Percentiles rank a stretch among this genome's conserved stretches.
phyloP scores from a whole-genome alignment of 345 rosid species.

The Camelina neglecta region DNA sequence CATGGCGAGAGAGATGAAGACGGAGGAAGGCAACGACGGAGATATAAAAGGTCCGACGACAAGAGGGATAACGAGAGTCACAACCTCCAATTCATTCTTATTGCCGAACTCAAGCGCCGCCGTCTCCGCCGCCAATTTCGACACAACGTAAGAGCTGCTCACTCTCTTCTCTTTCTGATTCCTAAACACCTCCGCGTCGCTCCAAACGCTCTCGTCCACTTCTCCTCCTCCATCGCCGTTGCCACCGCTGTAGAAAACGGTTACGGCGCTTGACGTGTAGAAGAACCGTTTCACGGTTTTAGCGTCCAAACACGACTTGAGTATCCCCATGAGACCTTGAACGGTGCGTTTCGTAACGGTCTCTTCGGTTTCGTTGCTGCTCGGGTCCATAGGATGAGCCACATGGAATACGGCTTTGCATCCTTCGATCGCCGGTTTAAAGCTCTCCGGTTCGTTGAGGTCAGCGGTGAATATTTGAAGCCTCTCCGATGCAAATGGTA shows the following conservation, averaged over 20 bases:
- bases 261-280: constrained; percentile 62
- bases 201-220: constrained; percentile 48
- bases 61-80: constrained; percentile 50
- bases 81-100: constrained; percentile 52
- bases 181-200: constrained; percentile 43
- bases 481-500: constrained; percentile 58
- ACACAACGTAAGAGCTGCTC: constrained; percentile 45
- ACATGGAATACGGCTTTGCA: constrained; percentile 67
- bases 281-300: constrained; percentile 64
- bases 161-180: constrained; percentile 38
- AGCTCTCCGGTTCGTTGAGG: constrained; percentile 55
- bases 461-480: constrained; percentile 62
- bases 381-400: constrained; percentile 56
- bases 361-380: constrained; percentile 52
- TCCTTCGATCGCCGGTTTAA: constrained; percentile 58
- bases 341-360: constrained; percentile 53
- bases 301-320: constrained; percentile 56
- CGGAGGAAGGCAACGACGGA: constrained; percentile 50
- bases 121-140: constrained; percentile 51
- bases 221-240: constrained; percentile 17
- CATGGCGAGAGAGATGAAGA: constrained; percentile 42
- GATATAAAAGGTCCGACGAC: constrained; percentile 64
- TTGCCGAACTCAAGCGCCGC: constrained; percentile 50
- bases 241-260: constrained; percentile 41
- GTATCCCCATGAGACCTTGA: constrained; percentile 56